Percentiles rank a stretch among this genome's conserved stretches.
Conservation (phyloP, 2,329 filamentous ascomycete genomes). For the Colletotrichum eremochloae region DNA sequence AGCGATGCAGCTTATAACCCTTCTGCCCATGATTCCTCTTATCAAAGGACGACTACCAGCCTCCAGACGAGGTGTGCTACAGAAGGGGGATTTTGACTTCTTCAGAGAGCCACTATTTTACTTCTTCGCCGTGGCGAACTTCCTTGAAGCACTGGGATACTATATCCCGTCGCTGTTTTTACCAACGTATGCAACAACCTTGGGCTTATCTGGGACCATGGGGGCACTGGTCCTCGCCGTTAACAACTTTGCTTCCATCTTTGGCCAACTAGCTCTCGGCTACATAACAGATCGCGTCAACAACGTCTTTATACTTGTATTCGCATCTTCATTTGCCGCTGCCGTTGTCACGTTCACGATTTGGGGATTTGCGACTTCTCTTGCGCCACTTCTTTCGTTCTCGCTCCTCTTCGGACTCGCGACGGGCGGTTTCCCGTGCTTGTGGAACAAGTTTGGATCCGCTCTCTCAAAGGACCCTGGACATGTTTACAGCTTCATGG, state of each 20-base stretch:
- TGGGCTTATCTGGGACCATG: slow-evolving; percentile 53
- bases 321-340: slow-evolving; percentile 59
- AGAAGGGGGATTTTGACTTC: slow-evolving; percentile 45
- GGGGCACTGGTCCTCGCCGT: slow-evolving; percentile 62
- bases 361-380: slow-evolving; percentile 65
- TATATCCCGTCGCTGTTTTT: slow-evolving; percentile 69
- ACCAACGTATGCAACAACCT: slow-evolving; percentile 61
- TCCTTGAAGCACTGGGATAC: slow-evolving; percentile 66
- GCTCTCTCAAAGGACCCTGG: slow-evolving; percentile 47
- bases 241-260: slow-evolving; percentile 61
- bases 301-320: slow-evolving; percentile 59
- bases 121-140: slow-evolving; percentile 60
- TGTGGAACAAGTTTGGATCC: slow-evolving; percentile 47
- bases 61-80: slow-evolving; percentile 44
- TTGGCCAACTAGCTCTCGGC: slow-evolving; percentile 61
- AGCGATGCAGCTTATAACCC: slow-evolving; percentile 53
- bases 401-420: slow-evolving; percentile 69
- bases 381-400: slow-evolving; percentile 63
- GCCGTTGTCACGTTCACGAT: slow-evolving; percentile 63
- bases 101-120: slow-evolving; percentile 46
- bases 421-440: slow-evolving; percentile 55
- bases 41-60: slow-evolving; percentile 59
- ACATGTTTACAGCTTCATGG: slow-evolving; percentile 47
- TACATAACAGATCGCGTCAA: slow-evolving; percentile 59
- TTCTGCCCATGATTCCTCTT: slow-evolving; percentile 56